phyloP scores from a whole-genome alignment of 2,329 filamentous ascomycete species.

The Fusarium mangiferae region DNA sequence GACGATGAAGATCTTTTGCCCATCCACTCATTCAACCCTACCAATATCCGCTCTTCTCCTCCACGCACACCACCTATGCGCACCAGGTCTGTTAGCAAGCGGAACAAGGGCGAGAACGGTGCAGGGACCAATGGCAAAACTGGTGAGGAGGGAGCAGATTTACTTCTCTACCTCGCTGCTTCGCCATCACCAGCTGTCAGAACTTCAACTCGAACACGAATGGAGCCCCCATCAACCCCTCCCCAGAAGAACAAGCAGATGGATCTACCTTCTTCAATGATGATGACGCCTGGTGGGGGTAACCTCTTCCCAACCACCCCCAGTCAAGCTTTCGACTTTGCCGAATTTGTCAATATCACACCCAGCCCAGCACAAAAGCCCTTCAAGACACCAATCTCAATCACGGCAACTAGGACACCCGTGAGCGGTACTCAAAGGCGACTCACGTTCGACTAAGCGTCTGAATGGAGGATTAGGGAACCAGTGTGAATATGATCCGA shows the following conservation, averaged over 20 bases:
- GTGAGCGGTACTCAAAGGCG: constrained; percentile 76
- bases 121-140: constrained; percentile 61
- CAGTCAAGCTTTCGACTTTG: constrained; percentile 87
- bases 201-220: constrained; percentile 55
- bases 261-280: constrained; percentile 83
- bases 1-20: constrained; percentile 88
- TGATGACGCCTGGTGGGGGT: constrained; percentile 82
- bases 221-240: constrained; percentile 80
- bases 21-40: constrained; percentile 75
- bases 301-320: constrained; percentile 81
- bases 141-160: constrained; percentile 82
- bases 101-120: constrained; percentile 59
- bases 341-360: constrained; percentile 97
- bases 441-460: constrained; percentile 82
- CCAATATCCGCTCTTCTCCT: constrained; percentile 78
- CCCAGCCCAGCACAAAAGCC: constrained; percentile 91
- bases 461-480: constrained; percentile 8
- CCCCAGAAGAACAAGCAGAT: constrained; percentile 74
- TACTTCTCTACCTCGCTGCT: constrained; percentile 86
- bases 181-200: constrained; percentile 86
- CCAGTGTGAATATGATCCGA: constrained; percentile 19
- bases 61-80: constrained; percentile 83
- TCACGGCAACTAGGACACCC: constrained; percentile 62
- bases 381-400: constrained; percentile 82
- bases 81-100: constrained; percentile 59